Base-by-base conservation (phyloP, 139 green algal species). In the Chlorella sp. region DNA sequence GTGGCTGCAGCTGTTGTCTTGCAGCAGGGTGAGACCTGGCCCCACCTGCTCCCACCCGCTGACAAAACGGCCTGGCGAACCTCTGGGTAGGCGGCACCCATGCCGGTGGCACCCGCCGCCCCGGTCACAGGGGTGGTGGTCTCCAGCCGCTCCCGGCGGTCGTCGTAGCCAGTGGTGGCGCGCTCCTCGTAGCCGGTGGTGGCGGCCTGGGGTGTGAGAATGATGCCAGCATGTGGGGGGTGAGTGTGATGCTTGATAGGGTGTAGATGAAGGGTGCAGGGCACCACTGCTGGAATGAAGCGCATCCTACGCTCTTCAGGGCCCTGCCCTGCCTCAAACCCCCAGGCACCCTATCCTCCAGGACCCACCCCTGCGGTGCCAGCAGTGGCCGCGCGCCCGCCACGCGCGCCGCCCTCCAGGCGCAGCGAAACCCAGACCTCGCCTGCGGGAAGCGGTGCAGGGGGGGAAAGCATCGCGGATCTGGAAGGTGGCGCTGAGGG, bases 341-440 rank as follows among this genome's bases (percentile, higher is more conserved):
- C 11, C 46, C 46, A 17, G 7, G 20, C 1, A 32, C 16, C 76
- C 34, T 17, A 19, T 1, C 76, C 54, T 32, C 19, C 74, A 72
- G 19, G 41, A 19, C 80, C 43, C 80, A 85, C 81, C 81, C 51
- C 68, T 2, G 20, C 13, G 17, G 62, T 22, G 60, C 78, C 78
- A 8, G 44, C 34, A 20, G 11, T 73, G 1, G 36, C 44, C 24
- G 30, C 41, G 4, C 30, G 30, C 13, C 16, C 70, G n/a, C 28
- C 32, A 13, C 84, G 46, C 7, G 46, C 46, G 46, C 46, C 84
- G 38, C 46, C 85, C 69, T 89, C 85, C 58, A 41, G 83, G 51
- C 84, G 78, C 75, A 87, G 34, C 26, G 40, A 28, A 11, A 54
- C 46, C 46, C 46, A 54, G 46, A 54, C 46, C 46, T 54, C 46